Base-by-base conservation (phyloP, 352 stramenopile species). In the Phytophthora multivora region DNA sequence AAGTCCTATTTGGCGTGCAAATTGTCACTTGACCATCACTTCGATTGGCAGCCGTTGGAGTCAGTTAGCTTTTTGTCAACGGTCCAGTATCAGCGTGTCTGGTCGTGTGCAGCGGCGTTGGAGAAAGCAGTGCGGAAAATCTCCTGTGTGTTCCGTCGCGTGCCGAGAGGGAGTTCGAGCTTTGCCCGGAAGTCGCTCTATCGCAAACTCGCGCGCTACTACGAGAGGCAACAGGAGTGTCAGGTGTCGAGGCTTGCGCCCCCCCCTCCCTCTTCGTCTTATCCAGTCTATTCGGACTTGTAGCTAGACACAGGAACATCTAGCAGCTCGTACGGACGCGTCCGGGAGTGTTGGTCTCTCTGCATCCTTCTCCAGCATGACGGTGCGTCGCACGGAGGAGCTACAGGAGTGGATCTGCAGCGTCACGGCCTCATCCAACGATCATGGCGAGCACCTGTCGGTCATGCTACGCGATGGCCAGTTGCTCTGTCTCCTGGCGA, bases 331-430 rank as follows among this genome's bases (percentile, higher is more conserved):
- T 54, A 18, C 18, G 18, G 23, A 33, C 51, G 30, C 23, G 36
- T 10, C 11, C 19, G 10, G 18, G 25, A 48, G 51, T 51, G 26
- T 31, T 51, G 39, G 51, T 48, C 25, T 55, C 48, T 60, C 35
- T 30, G 11, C 36, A 36, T 61, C 30, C 46, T 25, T 41, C 41
- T 49, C 30, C 25, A 68, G 26, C 50, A 82, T 69, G 49, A 80
- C 53, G 31, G 86, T 91, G 71, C 81, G 76, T 26, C 86, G 86
- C 68, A 82, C 82, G 21, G 86, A 95, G 65, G 86, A 95, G 62
- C 63, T 95, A 23, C 82, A 92, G 68, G 86, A 90, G 28, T 95
- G 86, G 86, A 86, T 95, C 73, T 89, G 77, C 54, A 83, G 83
- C 66, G 77, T 93, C 48, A 95, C 83, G 19, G 80, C 86, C 55